These are phyloP conservation scores for Peronospora farinosa DNA, from an alignment of 352 stramenopile genomes.

Conservation along the genomic window DNA sequence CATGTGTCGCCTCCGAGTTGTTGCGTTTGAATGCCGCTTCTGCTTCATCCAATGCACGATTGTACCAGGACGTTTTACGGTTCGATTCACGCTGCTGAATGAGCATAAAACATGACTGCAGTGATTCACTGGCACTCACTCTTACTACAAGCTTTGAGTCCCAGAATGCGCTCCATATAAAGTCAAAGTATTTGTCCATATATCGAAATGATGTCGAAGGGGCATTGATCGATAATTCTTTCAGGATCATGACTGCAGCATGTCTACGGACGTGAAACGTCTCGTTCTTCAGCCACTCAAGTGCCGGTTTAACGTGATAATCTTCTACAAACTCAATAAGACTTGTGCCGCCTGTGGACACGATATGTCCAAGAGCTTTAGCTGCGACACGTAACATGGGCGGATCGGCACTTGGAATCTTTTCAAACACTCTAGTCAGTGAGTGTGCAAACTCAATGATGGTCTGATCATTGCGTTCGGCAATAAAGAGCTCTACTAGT, in stretches of 20 bases:
- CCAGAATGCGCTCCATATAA: conserved; percentile 87
- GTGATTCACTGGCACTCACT: conserved; percentile 73
- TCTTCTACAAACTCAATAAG: conserved; percentile 87
- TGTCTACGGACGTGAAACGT: conserved; percentile 84
- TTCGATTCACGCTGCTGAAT: conserved; percentile 87
- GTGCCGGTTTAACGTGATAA: conserved; percentile 82
- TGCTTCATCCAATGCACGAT: conserved; percentile 68
- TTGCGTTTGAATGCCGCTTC: conserved; percentile 65
- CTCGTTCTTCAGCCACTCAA: conserved; percentile 87
- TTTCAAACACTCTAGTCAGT: conserved; percentile 84
- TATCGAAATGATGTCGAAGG: conserved; percentile 81
- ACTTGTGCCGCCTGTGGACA: conserved; percentile 78
- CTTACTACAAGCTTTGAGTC: conserved; percentile 72
- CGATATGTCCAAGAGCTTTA: conserved; percentile 82
- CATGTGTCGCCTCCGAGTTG: conserved; percentile 75
- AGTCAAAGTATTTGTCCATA: conserved; percentile 88
- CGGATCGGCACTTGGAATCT: conserved; percentile 69
- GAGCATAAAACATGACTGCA: conserved; percentile 81
- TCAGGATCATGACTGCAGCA: conserved; percentile 82
- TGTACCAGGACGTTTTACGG: conserved; percentile 78
- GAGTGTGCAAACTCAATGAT: conserved; percentile 88
- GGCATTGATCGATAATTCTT: conserved; percentile 81
- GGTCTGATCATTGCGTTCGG: conserved; percentile 83
- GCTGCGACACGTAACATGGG: conserved; percentile 65
- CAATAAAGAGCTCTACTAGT: conserved; percentile 85